Evolutionary conservation across 805 yeast species (phyloP).

Genomic region (Cyberlindnera galapagoensis): DNA sequence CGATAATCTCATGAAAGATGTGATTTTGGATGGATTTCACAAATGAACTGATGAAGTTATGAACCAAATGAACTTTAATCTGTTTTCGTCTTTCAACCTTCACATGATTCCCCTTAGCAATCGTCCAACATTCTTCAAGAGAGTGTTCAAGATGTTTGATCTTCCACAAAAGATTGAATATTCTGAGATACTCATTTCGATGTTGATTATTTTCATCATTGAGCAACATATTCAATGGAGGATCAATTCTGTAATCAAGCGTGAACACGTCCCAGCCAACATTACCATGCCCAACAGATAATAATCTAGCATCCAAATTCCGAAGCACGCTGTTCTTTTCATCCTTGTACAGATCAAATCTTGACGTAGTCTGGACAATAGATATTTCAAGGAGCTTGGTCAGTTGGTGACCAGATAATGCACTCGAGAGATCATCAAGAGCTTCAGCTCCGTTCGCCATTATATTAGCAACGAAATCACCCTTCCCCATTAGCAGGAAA

Average conservation of each 20-base stretch:
- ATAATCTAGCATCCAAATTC: constrained; percentile 74
- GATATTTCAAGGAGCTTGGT: constrained; percentile 62
- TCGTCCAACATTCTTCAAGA: constrained; percentile 43
- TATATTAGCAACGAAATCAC: constrained; percentile 75
- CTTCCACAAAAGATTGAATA: constrained; percentile 84
- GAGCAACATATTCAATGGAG: constrained; percentile 51
- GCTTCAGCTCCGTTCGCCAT: constrained; percentile 46
- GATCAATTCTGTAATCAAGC: constrained; percentile 57
- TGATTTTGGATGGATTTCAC: constrained; percentile 26
- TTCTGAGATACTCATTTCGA: constrained; percentile 58
- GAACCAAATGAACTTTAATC: constrained; percentile 24
- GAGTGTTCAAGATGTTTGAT: constrained; percentile 55
- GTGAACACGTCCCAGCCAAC: constrained; percentile 93
- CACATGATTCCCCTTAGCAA: constrained; percentile 24
- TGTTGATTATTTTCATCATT: constrained; percentile 38
- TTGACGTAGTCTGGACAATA: constrained; percentile 45
- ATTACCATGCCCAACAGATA: constrained; percentile 66
- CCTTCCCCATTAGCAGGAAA: constrained; percentile 62
- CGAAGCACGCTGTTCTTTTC: constrained; percentile 35
- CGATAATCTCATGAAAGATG: constrained; percentile 27
- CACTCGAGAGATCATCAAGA: constrained; percentile 55
- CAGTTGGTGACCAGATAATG: constrained; percentile 58
- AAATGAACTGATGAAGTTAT: constrained; percentile 28
- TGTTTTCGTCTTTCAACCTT: constrained; percentile 4
- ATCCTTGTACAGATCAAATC: constrained; percentile 29